Conservation (phyloP, 805 yeast species). For the Pichia thaimueangensis region DNA sequence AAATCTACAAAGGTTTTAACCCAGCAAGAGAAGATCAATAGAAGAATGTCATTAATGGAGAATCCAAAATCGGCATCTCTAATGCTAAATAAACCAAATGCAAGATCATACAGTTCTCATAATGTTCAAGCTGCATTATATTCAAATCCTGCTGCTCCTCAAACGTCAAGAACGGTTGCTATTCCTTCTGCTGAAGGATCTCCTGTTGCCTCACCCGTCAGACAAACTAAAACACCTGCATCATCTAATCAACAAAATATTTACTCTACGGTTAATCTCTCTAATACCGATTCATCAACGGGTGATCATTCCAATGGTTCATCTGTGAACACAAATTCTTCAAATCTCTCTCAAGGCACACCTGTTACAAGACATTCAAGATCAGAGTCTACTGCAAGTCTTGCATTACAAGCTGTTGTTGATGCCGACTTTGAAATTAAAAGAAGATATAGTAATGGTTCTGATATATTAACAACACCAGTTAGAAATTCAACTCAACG, state of each 20-base stretch:
- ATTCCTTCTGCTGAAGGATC: slow-evolving; percentile 25
- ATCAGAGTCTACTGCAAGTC: slow-evolving; percentile 49
- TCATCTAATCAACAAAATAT: no score
- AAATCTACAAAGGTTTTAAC: slow-evolving; percentile 32
- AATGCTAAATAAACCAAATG: slow-evolving; percentile 30
- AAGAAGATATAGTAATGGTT: slow-evolving; percentile 28
- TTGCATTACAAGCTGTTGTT: slow-evolving; percentile 68
- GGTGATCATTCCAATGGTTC: neutral
- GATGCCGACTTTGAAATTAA: slow-evolving; percentile 44
- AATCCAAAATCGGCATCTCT: slow-evolving; percentile 36
- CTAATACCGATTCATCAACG: neutral
- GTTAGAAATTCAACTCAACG: slow-evolving; percentile 23
- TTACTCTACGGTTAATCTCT: no score
- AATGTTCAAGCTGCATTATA: slow-evolving; percentile 34
- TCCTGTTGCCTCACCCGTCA: slow-evolving; percentile 23
- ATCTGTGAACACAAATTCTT: neutral
- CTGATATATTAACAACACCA: slow-evolving; percentile 16
- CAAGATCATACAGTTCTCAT: slow-evolving; percentile 34
- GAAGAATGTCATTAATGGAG: slow-evolving; percentile 40
- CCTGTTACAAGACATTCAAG: slow-evolving; percentile 11
- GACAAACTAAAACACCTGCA: slow-evolving; percentile 9
- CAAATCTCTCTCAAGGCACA: neutral
- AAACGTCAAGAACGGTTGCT: slow-evolving; percentile 44
- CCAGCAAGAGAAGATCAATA: slow-evolving; percentile 24
- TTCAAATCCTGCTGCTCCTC: slow-evolving; percentile 58